Evolutionary conservation across 495 filamentous ascomycete species (phyloP), one percentile per base, ranked within the genome.

Genomic region (Penicillium flavigenum): DNA sequence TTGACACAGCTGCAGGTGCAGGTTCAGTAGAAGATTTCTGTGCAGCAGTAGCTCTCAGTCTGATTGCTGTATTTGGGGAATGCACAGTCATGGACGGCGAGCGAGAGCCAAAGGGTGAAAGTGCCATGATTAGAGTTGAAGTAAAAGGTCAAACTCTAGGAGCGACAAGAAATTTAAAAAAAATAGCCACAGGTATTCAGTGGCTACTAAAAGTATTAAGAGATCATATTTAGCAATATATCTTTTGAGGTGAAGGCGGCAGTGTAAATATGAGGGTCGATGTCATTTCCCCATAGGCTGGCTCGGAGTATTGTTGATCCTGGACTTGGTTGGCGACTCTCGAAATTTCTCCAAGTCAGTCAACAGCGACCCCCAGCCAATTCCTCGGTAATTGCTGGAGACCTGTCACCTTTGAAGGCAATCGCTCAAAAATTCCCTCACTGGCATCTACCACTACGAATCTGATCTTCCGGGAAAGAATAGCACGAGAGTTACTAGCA

Each of bases 221-320:
- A 44, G 10, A 50, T 27, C 32, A 42, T 38, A 3, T 45, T 41
- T 4, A 43, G 17, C 12, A 9, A 46, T 22, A 36, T 34, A 32
- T 46, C 32, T 24, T 36, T 19, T 17, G 14, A 61, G 20, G 24
- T 29, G 22, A 32, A 52, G 36, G 4, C 7, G 52, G 27, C n/a
- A 34, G 14, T 34, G 36, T 49, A 36, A 38, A 46, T 14, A 46
- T 48, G 27, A 31, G 2, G 27, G 27, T 16, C 50, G 36, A 52
- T 42, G 50, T 52, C 36, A 29, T 42, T 17, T 7, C 31, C 38
- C 34, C 48, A 42, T 46, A 24, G 54, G 27, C 22, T 41, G 22
- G 26, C 41, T 29, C 73, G 73, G 73, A 75, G 48, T 73, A 71
- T 73, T 43, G 57, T 76, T 76, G 63, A 70, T 76, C 73, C 65